Percentiles rank a stretch among this genome's conserved stretches.
Evolutionary conservation across 495 filamentous ascomycete genomes (phyloP).

Genomic region (Neurospora cerealis): DNA sequence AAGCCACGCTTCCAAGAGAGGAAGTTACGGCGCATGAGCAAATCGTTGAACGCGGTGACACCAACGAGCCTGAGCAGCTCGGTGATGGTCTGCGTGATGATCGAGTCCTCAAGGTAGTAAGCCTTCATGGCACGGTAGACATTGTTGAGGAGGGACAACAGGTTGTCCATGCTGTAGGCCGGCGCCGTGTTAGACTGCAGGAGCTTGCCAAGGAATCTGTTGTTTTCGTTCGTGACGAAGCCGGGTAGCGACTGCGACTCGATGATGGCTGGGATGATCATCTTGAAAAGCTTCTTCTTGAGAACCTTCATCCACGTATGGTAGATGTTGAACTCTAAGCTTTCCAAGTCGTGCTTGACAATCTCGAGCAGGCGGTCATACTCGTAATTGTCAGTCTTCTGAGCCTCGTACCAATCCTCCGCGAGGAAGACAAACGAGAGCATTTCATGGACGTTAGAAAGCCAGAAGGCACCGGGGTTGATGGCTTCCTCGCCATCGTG

Average conservation of each 20-base stretch:
- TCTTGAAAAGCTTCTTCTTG: conserved; percentile 97
- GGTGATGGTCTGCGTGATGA: conserved; percentile 89
- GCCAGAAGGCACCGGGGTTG: conserved; percentile 96
- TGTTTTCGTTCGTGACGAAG: conserved; percentile 97
- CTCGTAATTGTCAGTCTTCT: conserved; percentile 98
- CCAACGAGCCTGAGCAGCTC: conserved; percentile 90
- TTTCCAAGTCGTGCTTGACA: conserved; percentile 97
- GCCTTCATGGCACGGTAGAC: conserved; percentile 98
- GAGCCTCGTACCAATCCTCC: conserved; percentile 98
- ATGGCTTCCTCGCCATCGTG: conserved; percentile 95
- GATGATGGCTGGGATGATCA: conserved; percentile 99
- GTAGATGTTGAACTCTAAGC: conserved; percentile 99
- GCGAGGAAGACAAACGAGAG: conserved; percentile 98
- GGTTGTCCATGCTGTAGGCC: conserved; percentile 98
- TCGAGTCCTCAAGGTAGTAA: conserved; percentile 91
- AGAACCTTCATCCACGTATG: conserved; percentile 99
- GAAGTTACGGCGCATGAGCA: conserved; percentile 96
- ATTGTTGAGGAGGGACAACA: conserved; percentile 91
- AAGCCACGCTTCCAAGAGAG: conserved; percentile 98
- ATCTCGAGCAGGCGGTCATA: conserved; percentile 97
- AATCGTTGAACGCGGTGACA: conserved; percentile 97
- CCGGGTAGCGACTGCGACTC: conserved; percentile 96
- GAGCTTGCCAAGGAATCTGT: conserved; percentile 94
- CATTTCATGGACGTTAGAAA: conserved; percentile 99
- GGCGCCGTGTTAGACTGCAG: conserved; percentile 78